Evolutionary conservation across 768 basidiomycete genomes (phyloP), one percentile per base, ranked within the genome.

Genomic region (Gloeopeniophorella convolvens): DNA sequence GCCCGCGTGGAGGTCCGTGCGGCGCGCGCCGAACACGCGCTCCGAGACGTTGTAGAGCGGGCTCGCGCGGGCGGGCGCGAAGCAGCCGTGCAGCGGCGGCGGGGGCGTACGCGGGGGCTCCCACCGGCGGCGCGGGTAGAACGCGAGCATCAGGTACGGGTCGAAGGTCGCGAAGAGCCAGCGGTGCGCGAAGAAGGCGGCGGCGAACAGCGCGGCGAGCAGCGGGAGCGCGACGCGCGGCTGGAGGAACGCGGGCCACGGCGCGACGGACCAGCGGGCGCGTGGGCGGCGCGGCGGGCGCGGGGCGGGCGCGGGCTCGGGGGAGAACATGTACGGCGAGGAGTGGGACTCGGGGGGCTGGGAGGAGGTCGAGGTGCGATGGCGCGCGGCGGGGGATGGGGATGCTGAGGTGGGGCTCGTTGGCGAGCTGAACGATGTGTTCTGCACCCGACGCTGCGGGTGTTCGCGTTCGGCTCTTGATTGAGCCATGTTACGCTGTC

Each of bases 101-200:
- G 85, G 64, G 13, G 75, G 66, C 16, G 78, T 70, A 15, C 94
- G 77, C 57, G 90, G 84, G 31, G 70, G 65, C 35, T 75, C 70
- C 37, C 92, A 73, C 89, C 92, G 95, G 32, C 70, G 70, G 35
- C 84, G 77, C 27, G 76, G 72, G 68, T 90, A 92, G 61, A 91
- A 80, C 23, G 85, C 73, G 42, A 93, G 68, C 66, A 94, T 91
- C 59, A 95, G 68, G 66, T 95, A 90, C 3, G 89, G 79, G 66
- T 94, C 85, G 66, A 84, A 5, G 21, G 21, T 12, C 4, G 6
- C 13, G 21, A 39, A 12, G 37, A 39, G 20, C n/a, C n/a, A n/a
- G n/a, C n/a, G n/a, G n/a, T n/a, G n/a, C n/a, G n/a, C n/a, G n/a
- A n/a, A n/a, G n/a, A n/a, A n/a, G n/a, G n/a, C n/a, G n/a, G n/a